phyloP scores from a whole-genome alignment of 2,329 filamentous ascomycete species.

The Botrytis hyacinthi region DNA sequence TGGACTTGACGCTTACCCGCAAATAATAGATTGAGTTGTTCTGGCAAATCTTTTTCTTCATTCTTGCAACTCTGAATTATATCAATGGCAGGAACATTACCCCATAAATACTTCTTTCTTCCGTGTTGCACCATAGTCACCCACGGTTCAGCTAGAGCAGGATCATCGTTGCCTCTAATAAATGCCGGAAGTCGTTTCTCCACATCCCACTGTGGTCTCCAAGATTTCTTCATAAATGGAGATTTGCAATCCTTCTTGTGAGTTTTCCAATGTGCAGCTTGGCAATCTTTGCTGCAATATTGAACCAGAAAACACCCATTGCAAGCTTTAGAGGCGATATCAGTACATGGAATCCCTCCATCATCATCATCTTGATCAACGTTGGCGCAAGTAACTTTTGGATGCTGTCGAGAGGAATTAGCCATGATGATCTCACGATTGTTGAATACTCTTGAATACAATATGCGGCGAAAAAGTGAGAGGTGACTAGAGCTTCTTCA shows the following conservation, averaged over 20 bases:
- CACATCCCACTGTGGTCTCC: constrained; percentile 5
- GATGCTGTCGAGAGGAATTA: not conserved
- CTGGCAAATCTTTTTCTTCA: not conserved
- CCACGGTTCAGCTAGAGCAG: not conserved
- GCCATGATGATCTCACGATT: not conserved
- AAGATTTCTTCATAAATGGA: constrained; percentile 10
- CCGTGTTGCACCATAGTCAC: not conserved
- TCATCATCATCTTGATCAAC: not conserved
- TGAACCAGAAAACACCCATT: constrained; percentile 18
- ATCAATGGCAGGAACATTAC: constrained; percentile 19
- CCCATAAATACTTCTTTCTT: constrained; percentile 16
- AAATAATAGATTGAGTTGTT: constrained; percentile 11
- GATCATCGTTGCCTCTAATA: constrained; percentile 19
- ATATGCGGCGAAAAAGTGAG: not conserved
- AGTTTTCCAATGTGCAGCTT: not conserved
- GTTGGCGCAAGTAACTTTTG: constrained; percentile 5
- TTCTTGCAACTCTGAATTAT: not conserved
- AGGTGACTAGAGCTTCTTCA: too few species aligned
- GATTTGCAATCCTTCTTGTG: constrained; percentile 19
- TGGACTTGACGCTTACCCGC: not conserved
- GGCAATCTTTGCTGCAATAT: constrained; percentile 40
- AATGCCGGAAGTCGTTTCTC: constrained; percentile 26
- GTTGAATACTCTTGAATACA: not conserved
- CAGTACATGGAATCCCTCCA: not conserved
- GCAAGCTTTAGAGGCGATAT: not conserved